Evolutionary conservation across 495 filamentous ascomycete genomes (phyloP).

Genomic region (Daldinia concentrica): DNA sequence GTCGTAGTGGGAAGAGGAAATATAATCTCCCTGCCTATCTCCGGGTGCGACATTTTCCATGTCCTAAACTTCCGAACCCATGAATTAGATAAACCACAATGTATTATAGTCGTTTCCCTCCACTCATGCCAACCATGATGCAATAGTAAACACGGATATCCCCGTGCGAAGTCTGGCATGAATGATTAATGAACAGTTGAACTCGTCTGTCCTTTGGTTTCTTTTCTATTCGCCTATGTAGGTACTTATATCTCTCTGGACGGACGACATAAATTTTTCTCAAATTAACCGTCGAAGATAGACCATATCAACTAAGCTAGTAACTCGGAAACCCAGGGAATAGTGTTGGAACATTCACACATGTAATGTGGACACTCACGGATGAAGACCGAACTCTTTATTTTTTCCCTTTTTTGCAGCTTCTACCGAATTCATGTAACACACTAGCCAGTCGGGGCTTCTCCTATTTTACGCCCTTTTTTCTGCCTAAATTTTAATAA

Average conservation of each 20-base stretch:
- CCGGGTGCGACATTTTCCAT: neutral
- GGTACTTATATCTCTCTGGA: no score
- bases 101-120: no score
- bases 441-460: neutral
- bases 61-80: neutral
- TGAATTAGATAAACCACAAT: no score
- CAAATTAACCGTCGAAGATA: no score
- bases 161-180: no score
- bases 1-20: neutral
- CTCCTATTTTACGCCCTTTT: neutral
- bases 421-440: slow-evolving; percentile 4
- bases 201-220: neutral
- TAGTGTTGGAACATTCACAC: neutral
- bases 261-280: no score
- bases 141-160: no score
- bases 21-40: neutral
- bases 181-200: no score
- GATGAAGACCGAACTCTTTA: neutral
- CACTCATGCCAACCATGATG: no score
- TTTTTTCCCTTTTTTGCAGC: neutral
- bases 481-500: neutral
- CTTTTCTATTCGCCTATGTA: no score
- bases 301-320: no score
- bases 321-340: no score
- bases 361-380: neutral